These are phyloP conservation scores for Xylariaceae sp. DNA, from an alignment of 2,329 filamentous ascomycete genomes.

Conservation along the genomic window DNA sequence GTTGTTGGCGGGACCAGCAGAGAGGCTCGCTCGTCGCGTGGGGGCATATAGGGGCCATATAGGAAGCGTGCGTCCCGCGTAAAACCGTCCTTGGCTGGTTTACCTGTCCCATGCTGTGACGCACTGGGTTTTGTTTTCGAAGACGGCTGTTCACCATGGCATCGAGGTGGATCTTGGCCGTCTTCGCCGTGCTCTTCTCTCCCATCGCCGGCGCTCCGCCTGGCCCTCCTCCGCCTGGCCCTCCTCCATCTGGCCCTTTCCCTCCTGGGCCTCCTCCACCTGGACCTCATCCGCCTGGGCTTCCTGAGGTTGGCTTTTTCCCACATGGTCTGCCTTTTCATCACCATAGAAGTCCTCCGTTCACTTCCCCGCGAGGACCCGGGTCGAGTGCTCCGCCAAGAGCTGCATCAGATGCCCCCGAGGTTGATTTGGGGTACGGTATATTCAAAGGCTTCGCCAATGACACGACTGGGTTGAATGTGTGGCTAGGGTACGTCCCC, in stretches of 20 bases:
- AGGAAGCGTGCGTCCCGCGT: neutral
- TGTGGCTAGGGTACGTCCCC: constrained; percentile 2
- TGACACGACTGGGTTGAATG: neutral
- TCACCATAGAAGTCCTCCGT: too few relatives aligned
- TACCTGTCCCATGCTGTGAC: neutral
- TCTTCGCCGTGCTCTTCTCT: neutral
- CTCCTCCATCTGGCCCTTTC: too few relatives aligned
- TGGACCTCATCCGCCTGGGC: too few relatives aligned
- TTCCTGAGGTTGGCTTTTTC: too few relatives aligned
- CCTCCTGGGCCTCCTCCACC: too few relatives aligned
- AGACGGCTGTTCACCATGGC: constrained; percentile 2
- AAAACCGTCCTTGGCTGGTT: neutral
- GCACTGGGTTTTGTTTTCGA: neutral
- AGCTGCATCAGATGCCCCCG: neutral
- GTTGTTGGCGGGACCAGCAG: neutral
- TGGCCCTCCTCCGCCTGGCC: neutral
- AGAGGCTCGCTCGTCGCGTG: neutral
- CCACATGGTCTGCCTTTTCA: too few relatives aligned
- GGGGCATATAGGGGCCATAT: neutral
- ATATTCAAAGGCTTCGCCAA: neutral
- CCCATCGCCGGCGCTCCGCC: neutral
- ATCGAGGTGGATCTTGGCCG: constrained; percentile 1
- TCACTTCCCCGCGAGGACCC: too few relatives aligned
- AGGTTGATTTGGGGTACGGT: constrained; percentile 3
- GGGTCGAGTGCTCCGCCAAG: neutral